Evolutionary conservation across 2,329 filamentous ascomycete species (phyloP).

Genomic region (Grosmannia clavigera): DNA sequence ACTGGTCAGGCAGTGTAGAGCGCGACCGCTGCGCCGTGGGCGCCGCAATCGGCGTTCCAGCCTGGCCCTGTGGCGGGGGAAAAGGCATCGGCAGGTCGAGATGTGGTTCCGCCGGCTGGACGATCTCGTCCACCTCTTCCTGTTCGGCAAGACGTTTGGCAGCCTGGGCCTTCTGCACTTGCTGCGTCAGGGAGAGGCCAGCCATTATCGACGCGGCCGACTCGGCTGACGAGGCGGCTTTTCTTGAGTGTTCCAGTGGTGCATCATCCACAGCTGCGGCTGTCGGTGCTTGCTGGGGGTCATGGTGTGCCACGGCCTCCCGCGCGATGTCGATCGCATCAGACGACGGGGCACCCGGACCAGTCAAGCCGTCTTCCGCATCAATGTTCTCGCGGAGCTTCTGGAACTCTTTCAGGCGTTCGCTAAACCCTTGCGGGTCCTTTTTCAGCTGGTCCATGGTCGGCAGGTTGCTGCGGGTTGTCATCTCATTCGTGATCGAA

Average conservation of each 20-base stretch:
- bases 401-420: slow-evolving; percentile 75
- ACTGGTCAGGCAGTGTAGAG: slow-evolving; percentile 71
- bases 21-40: slow-evolving; percentile 76
- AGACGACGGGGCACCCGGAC: slow-evolving; percentile 12
- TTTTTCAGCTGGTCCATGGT: slow-evolving; percentile 35
- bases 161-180: slow-evolving; percentile 63
- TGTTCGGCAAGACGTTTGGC: slow-evolving; percentile 45
- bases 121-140: slow-evolving; percentile 19
- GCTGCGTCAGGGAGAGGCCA: slow-evolving; percentile 63
- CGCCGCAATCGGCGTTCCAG: slow-evolving; percentile 65
- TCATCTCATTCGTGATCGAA: slow-evolving; percentile 24
- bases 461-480: slow-evolving; percentile 35
- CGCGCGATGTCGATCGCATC: background rate
- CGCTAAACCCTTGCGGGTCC: slow-evolving; percentile 48
- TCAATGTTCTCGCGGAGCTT: slow-evolving; percentile 64
- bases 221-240: slow-evolving; percentile 9
- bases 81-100: slow-evolving; percentile 68
- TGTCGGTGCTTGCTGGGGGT: slow-evolving; percentile 2
- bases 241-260: slow-evolving; percentile 1
- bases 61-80: slow-evolving; percentile 57
- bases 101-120: slow-evolving; percentile 30
- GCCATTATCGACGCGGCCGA: slow-evolving; percentile 16
- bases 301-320: background rate
- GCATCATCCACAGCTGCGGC: slow-evolving; percentile 7
- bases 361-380: slow-evolving; percentile 26